phyloP scores from a whole-genome alignment of 768 basidiomycete species.

The Psilocybe cyanescens region DNA sequence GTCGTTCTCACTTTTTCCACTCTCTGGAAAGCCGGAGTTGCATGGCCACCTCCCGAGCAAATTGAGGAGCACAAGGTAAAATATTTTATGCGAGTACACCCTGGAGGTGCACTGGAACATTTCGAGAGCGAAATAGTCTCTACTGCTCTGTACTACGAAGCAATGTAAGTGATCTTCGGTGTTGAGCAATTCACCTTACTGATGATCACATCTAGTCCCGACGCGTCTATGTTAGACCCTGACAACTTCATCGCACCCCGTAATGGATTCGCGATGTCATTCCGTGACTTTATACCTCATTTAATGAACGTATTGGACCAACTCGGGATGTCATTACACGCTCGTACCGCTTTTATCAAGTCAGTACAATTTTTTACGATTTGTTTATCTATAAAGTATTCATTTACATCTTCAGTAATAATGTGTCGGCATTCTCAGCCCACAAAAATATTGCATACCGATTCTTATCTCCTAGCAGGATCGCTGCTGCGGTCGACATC shows the following conservation, averaged over 20 bases:
- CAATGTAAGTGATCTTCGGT: conserved; percentile 54
- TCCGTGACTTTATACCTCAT: conserved; percentile 80
- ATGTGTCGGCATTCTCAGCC: conserved; percentile 70
- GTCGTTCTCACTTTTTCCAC: conserved; percentile 72
- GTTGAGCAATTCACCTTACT: neutral
- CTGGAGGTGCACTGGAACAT: conserved; percentile 86
- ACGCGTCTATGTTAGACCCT: conserved; percentile 76
- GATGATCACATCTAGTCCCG: conserved; percentile 55
- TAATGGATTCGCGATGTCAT: conserved; percentile 86
- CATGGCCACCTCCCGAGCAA: conserved; percentile 79
- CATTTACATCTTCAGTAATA: conserved; percentile 54
- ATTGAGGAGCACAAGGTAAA: conserved; percentile 75
- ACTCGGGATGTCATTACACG: conserved; percentile 82
- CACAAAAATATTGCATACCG: conserved; percentile 91
- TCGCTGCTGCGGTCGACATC: conserved; percentile 87
- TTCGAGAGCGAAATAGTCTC: conserved; percentile 82
- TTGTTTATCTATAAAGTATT: conserved; percentile 1
- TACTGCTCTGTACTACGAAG: conserved; percentile 86
- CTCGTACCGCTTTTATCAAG: conserved; percentile 84
- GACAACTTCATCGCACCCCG: conserved; percentile 78
- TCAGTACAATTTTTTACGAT: conserved; percentile 33
- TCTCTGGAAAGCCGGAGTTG: conserved; percentile 74
- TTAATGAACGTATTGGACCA: conserved; percentile 83
- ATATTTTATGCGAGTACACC: conserved; percentile 82
- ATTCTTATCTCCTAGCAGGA: conserved; percentile 79